Evolutionary conservation across 2,329 filamentous ascomycete genomes (phyloP).

Genomic region (Septoria petroselini): DNA sequence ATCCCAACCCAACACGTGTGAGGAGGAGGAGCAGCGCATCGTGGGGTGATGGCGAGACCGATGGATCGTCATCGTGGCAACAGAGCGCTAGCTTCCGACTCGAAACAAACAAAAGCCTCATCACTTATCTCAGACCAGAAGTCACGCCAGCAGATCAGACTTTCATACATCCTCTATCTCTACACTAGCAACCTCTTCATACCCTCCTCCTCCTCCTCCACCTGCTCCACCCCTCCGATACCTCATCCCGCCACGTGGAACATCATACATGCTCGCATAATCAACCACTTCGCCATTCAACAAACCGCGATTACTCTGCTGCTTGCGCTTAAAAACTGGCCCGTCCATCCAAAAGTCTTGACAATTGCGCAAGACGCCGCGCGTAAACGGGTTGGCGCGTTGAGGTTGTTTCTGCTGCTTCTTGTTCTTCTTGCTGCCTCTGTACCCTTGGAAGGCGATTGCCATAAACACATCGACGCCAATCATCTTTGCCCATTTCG

Average conservation of each 20-base stretch:
- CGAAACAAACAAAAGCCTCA: no score
- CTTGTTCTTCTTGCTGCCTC: conserved; percentile 49
- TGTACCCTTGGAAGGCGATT: conserved; percentile 74
- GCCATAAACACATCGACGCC: conserved; percentile 93
- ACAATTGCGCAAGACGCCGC: conserved; percentile 83
- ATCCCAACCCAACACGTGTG: no score
- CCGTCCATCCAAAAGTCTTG: conserved; percentile 95
- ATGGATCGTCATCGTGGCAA: conserved; percentile 7
- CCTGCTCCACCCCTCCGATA: conserved; percentile 51
- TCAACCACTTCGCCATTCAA: conserved; percentile 77
- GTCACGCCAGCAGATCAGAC: no score
- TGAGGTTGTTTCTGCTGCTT: conserved; percentile 18
- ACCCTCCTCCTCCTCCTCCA: no score
- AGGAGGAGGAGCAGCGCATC: not conserved
- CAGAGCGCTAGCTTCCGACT: no score
- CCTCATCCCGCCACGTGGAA: conserved; percentile 66
- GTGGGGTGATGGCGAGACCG: conserved; percentile 10
- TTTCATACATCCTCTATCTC: conserved; percentile 47
- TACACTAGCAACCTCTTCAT: conserved; percentile 58
- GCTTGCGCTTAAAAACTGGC: conserved; percentile 71
- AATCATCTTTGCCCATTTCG: conserved; percentile 78
- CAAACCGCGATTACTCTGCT: conserved; percentile 69
- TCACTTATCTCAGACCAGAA: no score
- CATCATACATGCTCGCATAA: conserved; percentile 87
- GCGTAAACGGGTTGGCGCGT: conserved; percentile 76